These are phyloP conservation scores for Vicia villosa DNA, from an alignment of 306 rosid genomes.

Conservation along the genomic window DNA sequence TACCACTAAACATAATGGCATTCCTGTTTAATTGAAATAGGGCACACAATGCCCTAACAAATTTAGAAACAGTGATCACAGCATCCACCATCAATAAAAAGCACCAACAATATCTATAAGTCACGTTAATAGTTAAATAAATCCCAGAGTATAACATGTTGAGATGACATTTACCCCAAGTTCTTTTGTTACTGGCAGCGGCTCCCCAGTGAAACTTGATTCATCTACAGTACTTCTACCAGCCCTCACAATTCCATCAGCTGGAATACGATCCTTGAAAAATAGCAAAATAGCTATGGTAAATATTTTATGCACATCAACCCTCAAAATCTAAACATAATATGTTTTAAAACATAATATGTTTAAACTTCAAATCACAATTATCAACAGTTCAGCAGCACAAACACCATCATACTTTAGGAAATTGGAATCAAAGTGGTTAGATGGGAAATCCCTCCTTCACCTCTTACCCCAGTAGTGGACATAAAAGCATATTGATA, in stretches of 20 bases:
- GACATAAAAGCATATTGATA: conserved; percentile 14
- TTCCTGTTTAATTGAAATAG: conserved; percentile 2
- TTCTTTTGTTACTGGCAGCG: conserved; percentile 87
- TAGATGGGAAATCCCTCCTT: conserved; percentile 19
- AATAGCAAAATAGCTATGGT: conserved; percentile 5
- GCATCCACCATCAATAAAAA: conserved; percentile 29
- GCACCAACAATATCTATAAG: conserved; percentile 22
- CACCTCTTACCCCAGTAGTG: conserved; percentile 7
- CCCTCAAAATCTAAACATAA: conserved; percentile 16
- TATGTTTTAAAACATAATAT: conserved; percentile 24
- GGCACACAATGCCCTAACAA: conserved; percentile 1
- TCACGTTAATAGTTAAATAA: conserved; percentile 25
- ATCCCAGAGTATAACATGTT: conserved; percentile 10
- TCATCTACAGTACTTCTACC: conserved; percentile 97
- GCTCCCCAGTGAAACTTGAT: conserved; percentile 97
- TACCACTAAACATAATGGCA: conserved; percentile 5
- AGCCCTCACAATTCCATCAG: conserved; percentile 89
- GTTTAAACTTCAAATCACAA: conserved; percentile 30
- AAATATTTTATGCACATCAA: conserved; percentile 21
- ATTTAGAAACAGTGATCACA: conserved; percentile 11
- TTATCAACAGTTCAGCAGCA: conserved; percentile 34
- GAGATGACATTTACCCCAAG: conserved; percentile 76
- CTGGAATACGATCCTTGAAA: conserved; percentile 86
- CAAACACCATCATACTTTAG: conserved; percentile 21
- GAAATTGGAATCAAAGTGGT: conserved; percentile 25